phyloP scores from a whole-genome alignment of 352 stramenopile genomes.

The Chrysophaeum taylorii region DNA sequence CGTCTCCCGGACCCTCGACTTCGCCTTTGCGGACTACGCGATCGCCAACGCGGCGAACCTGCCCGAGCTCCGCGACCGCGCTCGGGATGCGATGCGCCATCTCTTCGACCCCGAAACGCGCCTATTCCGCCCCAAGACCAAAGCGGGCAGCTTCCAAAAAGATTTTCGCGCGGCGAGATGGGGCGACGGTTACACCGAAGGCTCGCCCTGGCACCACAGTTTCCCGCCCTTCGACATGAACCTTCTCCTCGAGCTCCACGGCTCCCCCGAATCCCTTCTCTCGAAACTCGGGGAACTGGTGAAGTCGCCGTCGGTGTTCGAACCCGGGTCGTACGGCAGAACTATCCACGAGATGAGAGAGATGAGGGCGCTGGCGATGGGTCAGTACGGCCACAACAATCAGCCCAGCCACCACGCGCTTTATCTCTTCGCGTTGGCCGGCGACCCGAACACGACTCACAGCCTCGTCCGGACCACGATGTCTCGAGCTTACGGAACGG shows the following conservation, averaged over 20 bases:
- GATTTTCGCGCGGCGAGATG: conserved; percentile 3
- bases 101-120: conserved; percentile 11
- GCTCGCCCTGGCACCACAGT: conserved; percentile 23
- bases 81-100: neutral
- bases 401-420: conserved; percentile 32
- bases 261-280: neutral
- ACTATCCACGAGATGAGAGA: conserved; percentile 30
- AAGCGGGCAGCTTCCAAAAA: neutral
- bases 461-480: conserved; percentile 18
- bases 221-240: conserved; percentile 21
- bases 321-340: neutral
- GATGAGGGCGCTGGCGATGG: conserved; percentile 22
- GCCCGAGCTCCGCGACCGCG: neutral
- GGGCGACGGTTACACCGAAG: conserved; percentile 23
- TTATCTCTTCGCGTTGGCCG: conserved; percentile 18
- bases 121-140: conserved; percentile 16
- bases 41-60: conserved; percentile 8
- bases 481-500: conserved; percentile 15
- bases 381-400: conserved; percentile 37
- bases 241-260: conserved; percentile 9
- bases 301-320: conserved; percentile 8
- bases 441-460: neutral
- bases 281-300: conserved; percentile 17
- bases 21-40: conserved; percentile 21
- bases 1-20: conserved; percentile 22